phyloP scores from a whole-genome alignment of 1,284 basidiomycete species.

The Fistulinella cinereoalba region DNA sequence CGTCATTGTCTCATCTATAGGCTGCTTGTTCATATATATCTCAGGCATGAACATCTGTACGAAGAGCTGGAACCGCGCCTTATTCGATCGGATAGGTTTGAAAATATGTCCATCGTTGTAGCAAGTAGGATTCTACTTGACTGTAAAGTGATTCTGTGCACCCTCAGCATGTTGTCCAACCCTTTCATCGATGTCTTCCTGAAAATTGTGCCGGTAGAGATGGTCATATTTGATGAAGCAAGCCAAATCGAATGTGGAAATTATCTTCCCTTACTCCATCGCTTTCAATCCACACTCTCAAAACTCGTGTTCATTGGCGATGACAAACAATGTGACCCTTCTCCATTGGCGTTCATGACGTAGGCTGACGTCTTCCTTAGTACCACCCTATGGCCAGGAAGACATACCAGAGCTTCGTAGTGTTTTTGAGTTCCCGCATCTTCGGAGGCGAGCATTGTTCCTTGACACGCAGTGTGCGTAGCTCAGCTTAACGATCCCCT shows the following conservation, averaged over 20 bases:
- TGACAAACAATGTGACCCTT: constrained; percentile 63
- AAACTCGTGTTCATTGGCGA: constrained; percentile 76
- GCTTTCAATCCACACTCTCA: constrained; percentile 42
- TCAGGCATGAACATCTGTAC: constrained; percentile 76
- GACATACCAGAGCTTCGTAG: constrained; percentile 38
- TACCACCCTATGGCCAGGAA: constrained; percentile 49
- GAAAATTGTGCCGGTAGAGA: constrained; percentile 43
- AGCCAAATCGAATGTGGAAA: constrained; percentile 63
- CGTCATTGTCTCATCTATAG: constrained; percentile 16
- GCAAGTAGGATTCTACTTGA: constrained; percentile 33
- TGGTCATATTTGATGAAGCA: constrained; percentile 62
- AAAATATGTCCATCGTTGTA: constrained; percentile 9
- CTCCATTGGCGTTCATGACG: neutral
- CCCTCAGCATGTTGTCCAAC: constrained; percentile 44
- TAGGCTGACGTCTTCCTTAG: constrained; percentile 30
- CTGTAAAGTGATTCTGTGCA: constrained; percentile 57
- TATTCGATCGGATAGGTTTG: constrained; percentile 51
- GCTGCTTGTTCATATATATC: constrained; percentile 9
- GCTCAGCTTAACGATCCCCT: neutral
- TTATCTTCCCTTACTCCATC: constrained; percentile 52
- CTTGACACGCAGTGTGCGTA: constrained; percentile 45
- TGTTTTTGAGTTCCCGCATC: constrained; percentile 45
- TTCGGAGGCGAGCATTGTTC: constrained; percentile 34
- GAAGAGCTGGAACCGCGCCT: constrained; percentile 40
- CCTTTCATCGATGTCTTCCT: constrained; percentile 32